These are phyloP conservation scores for Marasmius oreades DNA, from an alignment of 1,284 basidiomycete species.

Conservation along the genomic window DNA sequence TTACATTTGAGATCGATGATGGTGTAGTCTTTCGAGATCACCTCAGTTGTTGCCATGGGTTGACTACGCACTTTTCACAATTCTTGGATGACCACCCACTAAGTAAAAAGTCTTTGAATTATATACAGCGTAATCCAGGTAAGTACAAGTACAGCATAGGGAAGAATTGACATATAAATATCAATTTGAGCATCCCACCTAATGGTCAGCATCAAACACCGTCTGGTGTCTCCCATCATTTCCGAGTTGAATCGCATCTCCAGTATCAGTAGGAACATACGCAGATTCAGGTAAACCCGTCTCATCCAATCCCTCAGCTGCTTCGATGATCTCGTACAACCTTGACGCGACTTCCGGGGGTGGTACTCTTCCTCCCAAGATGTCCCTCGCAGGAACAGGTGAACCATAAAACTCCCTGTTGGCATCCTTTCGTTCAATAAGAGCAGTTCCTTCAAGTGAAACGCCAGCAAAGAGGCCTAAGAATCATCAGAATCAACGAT, in stretches of 20 bases:
- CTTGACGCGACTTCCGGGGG: conserved; percentile 93
- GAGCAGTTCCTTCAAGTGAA: conserved; percentile 90
- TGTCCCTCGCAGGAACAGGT: conserved; percentile 83
- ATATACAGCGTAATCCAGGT: too few species aligned
- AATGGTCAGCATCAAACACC: conserved; percentile 67
- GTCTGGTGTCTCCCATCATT: conserved; percentile 42
- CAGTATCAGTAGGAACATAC: conserved; percentile 71
- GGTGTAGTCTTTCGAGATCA: too few species aligned
- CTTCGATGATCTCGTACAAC: conserved; percentile 94
- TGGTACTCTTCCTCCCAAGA: conserved; percentile 89
- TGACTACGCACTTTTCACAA: too few species aligned
- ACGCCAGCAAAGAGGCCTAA: conserved; percentile 92
- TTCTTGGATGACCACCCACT: too few species aligned
- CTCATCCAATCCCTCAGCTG: conserved; percentile 79
- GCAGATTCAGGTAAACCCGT: conserved; percentile 73
- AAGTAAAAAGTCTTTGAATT: too few species aligned
- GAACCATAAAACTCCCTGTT: conserved; percentile 96
- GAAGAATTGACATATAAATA: too few species aligned
- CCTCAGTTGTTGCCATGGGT: too few species aligned
- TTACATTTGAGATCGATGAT: too few species aligned
- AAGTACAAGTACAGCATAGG: too few species aligned
- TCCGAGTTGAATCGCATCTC: conserved; percentile 54
- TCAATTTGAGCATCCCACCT: not conserved
- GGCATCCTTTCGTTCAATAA: conserved; percentile 94
- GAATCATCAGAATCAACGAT: conserved; percentile 4